phyloP scores from a whole-genome alignment of 495 filamentous ascomycete genomes.

The Xylaria intraflava region DNA sequence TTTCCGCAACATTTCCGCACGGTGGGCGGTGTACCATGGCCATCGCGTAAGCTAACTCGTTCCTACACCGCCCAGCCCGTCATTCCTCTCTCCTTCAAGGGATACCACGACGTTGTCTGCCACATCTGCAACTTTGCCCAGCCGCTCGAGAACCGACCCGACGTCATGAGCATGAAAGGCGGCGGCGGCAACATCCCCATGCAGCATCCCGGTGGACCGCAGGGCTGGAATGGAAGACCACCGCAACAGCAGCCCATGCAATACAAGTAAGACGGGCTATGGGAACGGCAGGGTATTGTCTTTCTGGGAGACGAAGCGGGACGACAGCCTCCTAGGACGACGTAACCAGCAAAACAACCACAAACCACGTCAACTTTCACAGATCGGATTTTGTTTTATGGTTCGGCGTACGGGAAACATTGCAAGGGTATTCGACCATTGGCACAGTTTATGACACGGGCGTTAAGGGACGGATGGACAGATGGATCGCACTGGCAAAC shows the following conservation, averaged over 20 bases:
- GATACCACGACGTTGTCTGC: conserved; percentile 49
- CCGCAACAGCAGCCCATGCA: conserved; percentile 32
- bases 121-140: conserved; percentile 51
- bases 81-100: conserved; percentile 48
- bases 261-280: conserved; percentile 16
- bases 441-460: conserved; percentile 6
- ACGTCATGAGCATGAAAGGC: conserved; percentile 41
- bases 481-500: background rate
- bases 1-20: no score
- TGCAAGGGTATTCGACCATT: conserved; percentile 4
- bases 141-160: conserved; percentile 46
- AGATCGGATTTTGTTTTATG: background rate
- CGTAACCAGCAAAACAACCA: no score
- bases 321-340: background rate
- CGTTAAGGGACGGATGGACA: conserved; percentile 2
- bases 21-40: background rate
- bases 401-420: background rate
- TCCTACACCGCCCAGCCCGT: conserved; percentile 33
- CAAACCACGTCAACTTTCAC: background rate
- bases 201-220: conserved; percentile 32
- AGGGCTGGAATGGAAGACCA: conserved; percentile 12
- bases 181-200: conserved; percentile 37
- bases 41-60: conserved; percentile 8
- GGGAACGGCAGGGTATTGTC: background rate
- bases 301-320: background rate